phyloP scores from a whole-genome alignment of 2,329 filamentous ascomycete genomes.

The Talaromyces sp. region DNA sequence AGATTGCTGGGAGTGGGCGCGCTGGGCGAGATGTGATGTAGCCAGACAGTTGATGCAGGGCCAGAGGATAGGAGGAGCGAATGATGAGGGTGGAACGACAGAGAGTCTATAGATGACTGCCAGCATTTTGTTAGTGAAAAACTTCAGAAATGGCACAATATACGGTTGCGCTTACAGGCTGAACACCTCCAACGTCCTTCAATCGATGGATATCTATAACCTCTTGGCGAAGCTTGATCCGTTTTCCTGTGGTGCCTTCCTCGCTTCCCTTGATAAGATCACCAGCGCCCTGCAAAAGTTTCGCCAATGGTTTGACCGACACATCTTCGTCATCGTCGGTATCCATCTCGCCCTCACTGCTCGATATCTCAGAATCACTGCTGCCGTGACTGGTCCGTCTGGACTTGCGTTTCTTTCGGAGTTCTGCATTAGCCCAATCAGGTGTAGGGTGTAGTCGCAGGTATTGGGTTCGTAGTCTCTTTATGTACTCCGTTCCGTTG shows the following conservation, averaged over 20 bases:
- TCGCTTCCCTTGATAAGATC: conserved; percentile 57
- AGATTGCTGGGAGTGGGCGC: conserved; percentile 80
- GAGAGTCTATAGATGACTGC: conserved; percentile 69
- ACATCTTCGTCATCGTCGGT: conserved; percentile 54
- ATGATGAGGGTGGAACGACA: conserved; percentile 85
- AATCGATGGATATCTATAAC: conserved; percentile 85
- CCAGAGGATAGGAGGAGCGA: conserved; percentile 88
- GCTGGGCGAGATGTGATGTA: conserved; percentile 81
- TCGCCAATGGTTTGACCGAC: conserved; percentile 71
- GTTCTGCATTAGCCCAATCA: conserved; percentile 56
- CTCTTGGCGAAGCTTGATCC: conserved; percentile 76
- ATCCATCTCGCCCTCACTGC: conserved; percentile 51
- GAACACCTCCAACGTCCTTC: conserved; percentile 76
- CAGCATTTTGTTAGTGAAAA: conserved; percentile 13
- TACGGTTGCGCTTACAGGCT: conserved; percentile 53
- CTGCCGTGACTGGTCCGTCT: conserved; percentile 24
- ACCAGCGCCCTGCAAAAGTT: conserved; percentile 71
- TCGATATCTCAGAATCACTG: conserved; percentile 34
- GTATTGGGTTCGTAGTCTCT: conserved; percentile 74
- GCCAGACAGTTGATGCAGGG: conserved; percentile 75
- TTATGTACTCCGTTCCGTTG: conserved; percentile 79
- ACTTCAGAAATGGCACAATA: background rate
- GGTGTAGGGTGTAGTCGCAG: conserved; percentile 60
- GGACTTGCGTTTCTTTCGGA: conserved; percentile 48
- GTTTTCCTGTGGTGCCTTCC: conserved; percentile 51